Evolutionary conservation across 345 rosid genomes (phyloP).

Genomic region (Corymbia maculata): DNA sequence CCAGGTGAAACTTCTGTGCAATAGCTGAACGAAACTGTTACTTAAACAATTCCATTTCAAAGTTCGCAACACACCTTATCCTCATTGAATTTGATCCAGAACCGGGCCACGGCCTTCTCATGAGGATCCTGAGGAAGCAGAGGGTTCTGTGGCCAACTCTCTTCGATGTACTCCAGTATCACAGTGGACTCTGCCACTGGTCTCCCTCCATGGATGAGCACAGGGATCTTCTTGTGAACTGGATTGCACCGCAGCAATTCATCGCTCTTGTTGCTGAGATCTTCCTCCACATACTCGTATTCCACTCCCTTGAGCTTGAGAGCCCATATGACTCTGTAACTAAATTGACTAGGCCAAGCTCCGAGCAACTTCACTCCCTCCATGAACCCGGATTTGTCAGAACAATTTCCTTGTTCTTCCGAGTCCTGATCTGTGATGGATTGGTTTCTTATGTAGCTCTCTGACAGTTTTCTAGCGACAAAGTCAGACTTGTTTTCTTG

Average conservation of each 20-base stretch:
- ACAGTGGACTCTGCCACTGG: conserved; percentile 19
- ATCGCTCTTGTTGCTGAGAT: conserved; percentile 11
- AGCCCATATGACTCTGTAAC: conserved; percentile 16
- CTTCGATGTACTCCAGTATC: conserved; percentile 22
- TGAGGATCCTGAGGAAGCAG: conserved; percentile 14
- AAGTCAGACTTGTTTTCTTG: neutral
- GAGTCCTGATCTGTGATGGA: neutral
- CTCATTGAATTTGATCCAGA: conserved; percentile 17
- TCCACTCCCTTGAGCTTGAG: conserved; percentile 20
- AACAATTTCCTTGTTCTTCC: neutral
- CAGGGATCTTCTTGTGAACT: conserved; percentile 21
- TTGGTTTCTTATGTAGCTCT: neutral
- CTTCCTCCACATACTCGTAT: conserved; percentile 13
- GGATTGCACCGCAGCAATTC: conserved; percentile 16
- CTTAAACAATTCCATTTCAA: neutral
- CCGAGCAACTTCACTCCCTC: conserved; percentile 20
- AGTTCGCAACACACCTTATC: conserved; percentile 13
- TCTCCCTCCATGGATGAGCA: conserved; percentile 20
- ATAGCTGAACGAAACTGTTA: neutral
- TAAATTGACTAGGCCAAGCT: conserved; percentile 13
- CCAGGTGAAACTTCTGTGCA: neutral
- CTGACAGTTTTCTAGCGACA: neutral
- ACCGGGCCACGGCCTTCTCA: conserved; percentile 13
- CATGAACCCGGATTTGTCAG: neutral
- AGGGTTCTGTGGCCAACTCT: conserved; percentile 15